Percentiles rank a stretch among this genome's conserved stretches.
These are phyloP conservation scores for Rhodotorula graminis DNA, from an alignment of 768 basidiomycete species.

Conservation along the genomic window DNA sequence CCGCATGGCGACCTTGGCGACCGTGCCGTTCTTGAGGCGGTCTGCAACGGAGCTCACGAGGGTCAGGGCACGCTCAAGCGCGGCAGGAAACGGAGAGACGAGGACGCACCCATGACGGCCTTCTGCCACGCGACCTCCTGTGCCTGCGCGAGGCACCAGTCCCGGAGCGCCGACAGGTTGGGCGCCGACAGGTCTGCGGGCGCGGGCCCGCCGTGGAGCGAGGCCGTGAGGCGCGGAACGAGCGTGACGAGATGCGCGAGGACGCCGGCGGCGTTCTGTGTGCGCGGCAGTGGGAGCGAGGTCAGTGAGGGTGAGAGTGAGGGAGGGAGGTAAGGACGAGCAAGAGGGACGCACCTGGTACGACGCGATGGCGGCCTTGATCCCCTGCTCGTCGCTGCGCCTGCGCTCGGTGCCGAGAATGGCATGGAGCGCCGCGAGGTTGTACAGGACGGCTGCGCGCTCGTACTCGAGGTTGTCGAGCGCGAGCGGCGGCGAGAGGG, in stretches of 20 bases:
- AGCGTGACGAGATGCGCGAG: constrained; percentile 60
- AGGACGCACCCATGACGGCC: constrained; percentile 65
- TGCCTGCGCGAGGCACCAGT: constrained; percentile 82
- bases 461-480: constrained; percentile 76
- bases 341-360: constrained; percentile 53
- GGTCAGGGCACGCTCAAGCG: too few relatives aligned
- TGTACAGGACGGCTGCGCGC: constrained; percentile 71
- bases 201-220: constrained; percentile 52
- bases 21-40: constrained; percentile 71
- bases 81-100: not conserved
- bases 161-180: constrained; percentile 62
- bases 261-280: constrained; percentile 65
- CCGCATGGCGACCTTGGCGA: constrained; percentile 76
- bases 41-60: constrained; percentile 46
- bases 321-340: not conserved
- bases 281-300: too few relatives aligned
- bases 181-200: constrained; percentile 62
- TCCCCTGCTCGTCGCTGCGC: constrained; percentile 66
- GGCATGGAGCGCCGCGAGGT: constrained; percentile 79
- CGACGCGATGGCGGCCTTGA: constrained; percentile 67
- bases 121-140: constrained; percentile 97
- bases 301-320: not conserved
- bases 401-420: constrained; percentile 69
- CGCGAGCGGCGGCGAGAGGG: constrained; percentile 56
- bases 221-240: constrained; percentile 53